Evolutionary conservation across 192 early-diverging fungal species (phyloP).

Genomic region (Gaertneriomyces semiglobifer): DNA sequence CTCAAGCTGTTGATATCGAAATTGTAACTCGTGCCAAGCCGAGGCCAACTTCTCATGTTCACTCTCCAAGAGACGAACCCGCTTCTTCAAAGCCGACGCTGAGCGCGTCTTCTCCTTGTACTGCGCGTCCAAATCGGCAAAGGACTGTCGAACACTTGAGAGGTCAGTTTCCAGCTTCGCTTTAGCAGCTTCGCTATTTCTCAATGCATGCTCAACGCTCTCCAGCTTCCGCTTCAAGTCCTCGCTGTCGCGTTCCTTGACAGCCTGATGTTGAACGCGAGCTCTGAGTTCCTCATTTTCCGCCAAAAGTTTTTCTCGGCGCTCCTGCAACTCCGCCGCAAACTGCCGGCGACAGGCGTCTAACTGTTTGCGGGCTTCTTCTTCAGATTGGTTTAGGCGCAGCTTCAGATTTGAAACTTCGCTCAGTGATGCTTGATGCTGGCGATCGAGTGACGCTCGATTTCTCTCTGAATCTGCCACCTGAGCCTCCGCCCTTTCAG

Average conservation of each 20-base stretch:
- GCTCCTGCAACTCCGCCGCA: conserved; percentile 3
- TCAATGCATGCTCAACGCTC: conserved; percentile 32
- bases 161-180: conserved; percentile 31
- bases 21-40: not conserved
- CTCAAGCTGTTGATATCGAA: conserved; percentile 14
- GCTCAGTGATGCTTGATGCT: not conserved
- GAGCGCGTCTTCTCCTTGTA: conserved; percentile 29
- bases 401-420: conserved; percentile 5
- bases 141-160: conserved; percentile 3
- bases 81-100: conserved; percentile 22
- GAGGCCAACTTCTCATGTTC: conserved; percentile 25
- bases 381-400: not conserved
- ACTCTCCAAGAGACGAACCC: conserved; percentile 26
- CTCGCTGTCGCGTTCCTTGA: conserved; percentile 23
- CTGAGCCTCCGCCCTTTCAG: not conserved
- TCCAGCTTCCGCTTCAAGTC: conserved; percentile 31
- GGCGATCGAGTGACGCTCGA: conserved; percentile 1
- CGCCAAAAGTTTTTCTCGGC: not conserved
- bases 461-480: conserved; percentile 10
- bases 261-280: conserved; percentile 18
- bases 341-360: not conserved
- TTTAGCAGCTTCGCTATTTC: conserved; percentile 24
- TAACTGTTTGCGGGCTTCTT: conserved; percentile 6
- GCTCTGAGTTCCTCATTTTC: conserved; percentile 13
- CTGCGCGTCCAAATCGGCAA: conserved; percentile 25